phyloP scores from a whole-genome alignment of 192 early-diverging fungal species.

The Entophlyctis helioformis region DNA sequence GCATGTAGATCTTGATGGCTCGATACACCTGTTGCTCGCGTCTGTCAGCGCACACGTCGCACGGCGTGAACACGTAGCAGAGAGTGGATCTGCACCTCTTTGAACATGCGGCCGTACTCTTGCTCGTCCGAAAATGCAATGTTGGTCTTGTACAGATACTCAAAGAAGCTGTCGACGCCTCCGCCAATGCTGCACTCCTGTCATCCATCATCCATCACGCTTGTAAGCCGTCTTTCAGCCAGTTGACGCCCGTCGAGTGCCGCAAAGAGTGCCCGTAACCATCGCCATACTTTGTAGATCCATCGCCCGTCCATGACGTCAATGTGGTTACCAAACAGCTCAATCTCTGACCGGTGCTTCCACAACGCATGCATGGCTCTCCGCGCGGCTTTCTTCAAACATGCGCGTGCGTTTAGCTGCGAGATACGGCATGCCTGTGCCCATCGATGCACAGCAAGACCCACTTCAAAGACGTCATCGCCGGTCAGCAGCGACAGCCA shows the following conservation, averaged over 20 bases:
- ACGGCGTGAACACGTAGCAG: too few relatives aligned
- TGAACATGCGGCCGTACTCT: slow-evolving; percentile 41
- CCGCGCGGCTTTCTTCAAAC: slow-evolving; percentile 8
- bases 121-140: slow-evolving; percentile 11
- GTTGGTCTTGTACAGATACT: slow-evolving; percentile 19
- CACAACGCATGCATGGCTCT: slow-evolving; percentile 61
- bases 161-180: slow-evolving; percentile 17
- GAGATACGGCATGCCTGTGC: too few relatives aligned
- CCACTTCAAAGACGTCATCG: slow-evolving; percentile 61
- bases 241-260: too few relatives aligned
- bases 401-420: too few relatives aligned
- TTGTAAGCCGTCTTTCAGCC: neutral
- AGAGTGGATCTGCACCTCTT: neutral
- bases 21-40: slow-evolving; percentile 5
- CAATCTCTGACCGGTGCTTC: slow-evolving; percentile 48
- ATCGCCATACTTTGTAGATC: slow-evolving; percentile 2
- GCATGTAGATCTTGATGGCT: slow-evolving; percentile 10
- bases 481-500: slow-evolving; percentile 72
- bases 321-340: slow-evolving; percentile 61
- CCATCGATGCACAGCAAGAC: too few relatives aligned
- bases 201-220: neutral
- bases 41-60: too few relatives aligned
- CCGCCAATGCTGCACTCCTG: slow-evolving; percentile 15
- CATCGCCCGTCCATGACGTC: slow-evolving; percentile 12
- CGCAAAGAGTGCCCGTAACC: too few relatives aligned